Base-by-base conservation (phyloP, 2,329 filamentous ascomycete genomes). In the Alternaria alternata region DNA sequence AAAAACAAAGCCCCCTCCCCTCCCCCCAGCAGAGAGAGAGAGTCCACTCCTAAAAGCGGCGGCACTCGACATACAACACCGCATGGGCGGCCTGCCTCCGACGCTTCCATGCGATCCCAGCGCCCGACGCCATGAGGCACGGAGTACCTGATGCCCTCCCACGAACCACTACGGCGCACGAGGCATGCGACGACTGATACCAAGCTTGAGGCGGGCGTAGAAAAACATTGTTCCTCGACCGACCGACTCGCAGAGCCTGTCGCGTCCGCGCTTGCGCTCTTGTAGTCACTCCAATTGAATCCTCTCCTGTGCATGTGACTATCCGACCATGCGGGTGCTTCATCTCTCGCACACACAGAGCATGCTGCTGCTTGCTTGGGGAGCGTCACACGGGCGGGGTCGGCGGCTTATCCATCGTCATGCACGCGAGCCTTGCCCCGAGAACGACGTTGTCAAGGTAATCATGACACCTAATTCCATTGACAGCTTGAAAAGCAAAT, bases 81-180 rank as follows among this genome's bases (percentile, higher is more conserved):
- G 48, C 54, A 59, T 65, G 51, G 55, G 30, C 53, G 46, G 54
- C 43, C 61, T 55, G 44, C 46, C 59, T 66, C 48, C 52, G 54
- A 54, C 58, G 52, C 55, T 54, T 62, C 53, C 62, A 61, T 59
- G 63, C 60, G 57, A 62, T 67, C 66, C 64, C 54, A 63, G 62
- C 66, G 61, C 48, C 60, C 46, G 43, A 53, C 42, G 53, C 55
- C 57, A 57, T 51, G 53, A 43, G 54, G 63, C 65, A 67, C 65
- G 65, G 65, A 42, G 53, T 65, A 28, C 60, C 58, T 24, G 28
- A 34, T 60, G 60, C 44, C 60, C 42, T 54, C 42, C 44, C 51
- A 49, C 61, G 57, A 64, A 60, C 55, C 63, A 62, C 55, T 59
- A 51, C 52, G 51, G 49, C 56, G 57, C 57, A 41, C 52, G 44